Conservation (phyloP, 1,284 basidiomycete species). For the Abortiporus biennis region DNA sequence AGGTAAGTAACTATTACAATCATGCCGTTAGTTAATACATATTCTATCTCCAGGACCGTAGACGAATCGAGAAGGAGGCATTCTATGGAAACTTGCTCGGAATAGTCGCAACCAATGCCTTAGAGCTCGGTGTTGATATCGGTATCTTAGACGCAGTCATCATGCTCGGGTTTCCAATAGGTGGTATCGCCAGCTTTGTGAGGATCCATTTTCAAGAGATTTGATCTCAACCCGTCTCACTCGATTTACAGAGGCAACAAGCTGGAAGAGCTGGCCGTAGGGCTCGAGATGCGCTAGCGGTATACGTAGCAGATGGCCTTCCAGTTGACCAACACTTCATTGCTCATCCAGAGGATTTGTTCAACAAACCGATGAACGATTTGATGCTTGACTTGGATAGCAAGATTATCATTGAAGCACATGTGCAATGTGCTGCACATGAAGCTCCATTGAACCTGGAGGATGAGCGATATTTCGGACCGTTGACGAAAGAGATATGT, state of each 20-base stretch:
- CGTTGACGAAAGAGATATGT: constrained; percentile 47
- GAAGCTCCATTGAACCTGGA: constrained; percentile 77
- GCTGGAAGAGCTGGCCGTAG: constrained; percentile 84
- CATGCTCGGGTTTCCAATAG: constrained; percentile 83
- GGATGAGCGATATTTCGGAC: constrained; percentile 75
- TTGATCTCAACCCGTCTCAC: not conserved
- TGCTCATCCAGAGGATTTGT: constrained; percentile 66
- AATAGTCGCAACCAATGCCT: constrained; percentile 87
- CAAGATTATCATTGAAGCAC: constrained; percentile 74
- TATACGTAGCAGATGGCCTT: constrained; percentile 69
- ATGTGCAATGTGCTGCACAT: constrained; percentile 83
- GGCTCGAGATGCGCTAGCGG: constrained; percentile 75
- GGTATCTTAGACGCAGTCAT: constrained; percentile 86
- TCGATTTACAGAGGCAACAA: constrained; percentile 66
- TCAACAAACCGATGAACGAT: constrained; percentile 56
- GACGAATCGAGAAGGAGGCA: constrained; percentile 81
- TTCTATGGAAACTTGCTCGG: constrained; percentile 81
- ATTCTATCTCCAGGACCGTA: constrained; percentile 53
- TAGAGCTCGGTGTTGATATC: constrained; percentile 91
- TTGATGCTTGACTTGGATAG: constrained; percentile 73
- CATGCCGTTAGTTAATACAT: not conserved
- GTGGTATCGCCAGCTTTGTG: constrained; percentile 67
- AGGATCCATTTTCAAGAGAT: constrained; percentile 19
- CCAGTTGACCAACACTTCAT: constrained; percentile 81
- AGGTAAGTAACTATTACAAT: constrained; percentile 25